Base-by-base conservation (phyloP, 1,139 yeast genomes). In the Suhomyces bolitotheri region DNA sequence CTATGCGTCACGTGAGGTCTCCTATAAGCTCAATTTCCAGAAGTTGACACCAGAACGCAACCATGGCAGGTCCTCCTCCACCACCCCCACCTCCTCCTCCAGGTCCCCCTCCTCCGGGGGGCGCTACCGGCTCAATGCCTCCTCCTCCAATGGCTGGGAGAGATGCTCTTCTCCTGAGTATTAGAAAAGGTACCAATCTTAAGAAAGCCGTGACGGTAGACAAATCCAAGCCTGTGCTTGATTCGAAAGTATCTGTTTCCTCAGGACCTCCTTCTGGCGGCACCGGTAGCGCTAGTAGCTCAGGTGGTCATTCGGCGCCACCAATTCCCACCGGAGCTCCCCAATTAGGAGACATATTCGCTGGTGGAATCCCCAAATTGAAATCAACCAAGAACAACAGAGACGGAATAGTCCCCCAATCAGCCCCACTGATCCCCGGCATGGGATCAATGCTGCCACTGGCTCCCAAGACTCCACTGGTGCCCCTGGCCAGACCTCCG, bases 281-380 rank as follows among this genome's bases (percentile, higher is more conserved):
- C 16, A 36, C 34, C n/a, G 29, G 44, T 16, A 4, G 27, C 21
- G 6, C 20, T 8, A 7, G 7, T 8, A 31, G 43, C 10, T 13
- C 47, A 19, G 28, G 34, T 23, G 38, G 38, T 32, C 33, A 45
- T 12, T 24, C 54, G 0, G 46, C 51, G 2, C 51, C 56, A 34
- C 28, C 41, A 30, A 29, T 32, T 22, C 38, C 67, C 47, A 33
- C 50, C 30, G 64, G 68, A 27, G 66, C 66, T 3, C 82, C 82
- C n/a, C 80, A 71, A 51, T 60, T 87, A 44, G 95, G 90, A 15
- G 92, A 84, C 39, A 73, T 87, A 11, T 80, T 87, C 58, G 94
- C 96, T 7, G 89, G 87, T 8, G 96, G 96, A 1, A 73, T 88
- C 57, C 96, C 96, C 7, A 86, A 84, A 51, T 66, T 88, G 47